Evolutionary conservation across 2,329 filamentous ascomycete species (phyloP).

Genomic region (Penicillium sp.): DNA sequence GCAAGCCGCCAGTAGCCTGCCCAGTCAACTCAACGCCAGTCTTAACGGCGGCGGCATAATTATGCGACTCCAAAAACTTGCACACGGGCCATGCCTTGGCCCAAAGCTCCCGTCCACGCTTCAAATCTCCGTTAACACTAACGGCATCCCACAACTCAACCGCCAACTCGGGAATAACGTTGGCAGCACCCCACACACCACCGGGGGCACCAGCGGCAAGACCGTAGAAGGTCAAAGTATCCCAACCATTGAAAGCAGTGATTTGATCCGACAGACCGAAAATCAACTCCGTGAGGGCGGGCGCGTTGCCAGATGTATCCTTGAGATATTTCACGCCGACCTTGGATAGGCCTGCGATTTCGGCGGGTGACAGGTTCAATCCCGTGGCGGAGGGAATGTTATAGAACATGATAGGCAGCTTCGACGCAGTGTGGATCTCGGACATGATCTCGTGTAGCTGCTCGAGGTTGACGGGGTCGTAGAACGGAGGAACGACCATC

Average conservation of each 20-base stretch:
- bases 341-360: conserved; percentile 46
- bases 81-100: conserved; percentile 51
- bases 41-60: conserved; percentile 51
- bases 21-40: conserved; percentile 51
- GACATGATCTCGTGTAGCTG: conserved; percentile 42
- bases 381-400: conserved; percentile 52
- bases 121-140: conserved; percentile 44
- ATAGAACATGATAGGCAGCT: conserved; percentile 51
- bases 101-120: conserved; percentile 49
- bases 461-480: conserved; percentile 45
- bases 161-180: conserved; percentile 51
- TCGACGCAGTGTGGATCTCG: conserved; percentile 43
- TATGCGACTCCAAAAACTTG: conserved; percentile 51
- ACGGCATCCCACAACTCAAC: conserved; percentile 50
- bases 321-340: conserved; percentile 53
- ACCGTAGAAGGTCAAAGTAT: conserved; percentile 55
- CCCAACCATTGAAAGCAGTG: conserved; percentile 55
- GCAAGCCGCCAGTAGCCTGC: conserved; percentile 47
- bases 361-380: conserved; percentile 40
- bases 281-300: conserved; percentile 50
- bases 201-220: conserved; percentile 51
- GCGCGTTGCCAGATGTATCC: conserved; percentile 54
- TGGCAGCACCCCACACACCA: conserved; percentile 53
- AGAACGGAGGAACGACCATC: conserved; percentile 54
- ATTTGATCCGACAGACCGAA: conserved; percentile 44